Percentiles rank a stretch among this genome's conserved stretches.
These are phyloP conservation scores for Symbiodinium natans DNA, from an alignment of 73 alveolate genomes.

Conservation along the genomic window DNA sequence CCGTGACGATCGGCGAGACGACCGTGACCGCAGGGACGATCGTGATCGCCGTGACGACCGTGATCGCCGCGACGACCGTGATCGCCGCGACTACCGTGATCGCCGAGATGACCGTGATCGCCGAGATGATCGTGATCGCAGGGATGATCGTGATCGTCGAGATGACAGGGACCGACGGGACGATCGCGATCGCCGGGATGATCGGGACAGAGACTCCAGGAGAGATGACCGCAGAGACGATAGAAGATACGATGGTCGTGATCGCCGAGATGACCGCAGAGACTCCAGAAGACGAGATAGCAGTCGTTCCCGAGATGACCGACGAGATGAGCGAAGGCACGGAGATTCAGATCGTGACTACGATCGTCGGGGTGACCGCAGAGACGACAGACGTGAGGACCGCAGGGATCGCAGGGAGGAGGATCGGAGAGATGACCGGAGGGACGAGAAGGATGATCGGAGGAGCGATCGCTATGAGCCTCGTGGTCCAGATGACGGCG, in stretches of 20 bases:
- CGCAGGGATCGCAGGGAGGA: not conserved
- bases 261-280: not conserved
- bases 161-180: not conserved
- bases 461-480: not conserved
- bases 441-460: not conserved
- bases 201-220: not conserved
- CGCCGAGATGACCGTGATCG: conserved; percentile 6
- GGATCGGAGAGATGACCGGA: not conserved
- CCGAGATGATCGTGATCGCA: not conserved
- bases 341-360: not conserved
- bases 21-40: not conserved
- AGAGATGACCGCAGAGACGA: conserved; percentile 4
- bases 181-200: not conserved
- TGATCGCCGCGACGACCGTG: not conserved
- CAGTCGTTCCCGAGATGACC: not conserved
- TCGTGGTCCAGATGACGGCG: no score
- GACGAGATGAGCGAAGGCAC: not conserved
- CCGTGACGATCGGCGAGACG: not conserved
- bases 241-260: not conserved
- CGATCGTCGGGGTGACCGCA: not conserved
- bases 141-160: not conserved
- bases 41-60: conserved; percentile 9
- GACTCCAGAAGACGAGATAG: not conserved
- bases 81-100: not conserved
- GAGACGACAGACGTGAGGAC: not conserved